phyloP scores from a whole-genome alignment of 202 grass and related monocot genomes.

The Panicum hallii region DNA sequence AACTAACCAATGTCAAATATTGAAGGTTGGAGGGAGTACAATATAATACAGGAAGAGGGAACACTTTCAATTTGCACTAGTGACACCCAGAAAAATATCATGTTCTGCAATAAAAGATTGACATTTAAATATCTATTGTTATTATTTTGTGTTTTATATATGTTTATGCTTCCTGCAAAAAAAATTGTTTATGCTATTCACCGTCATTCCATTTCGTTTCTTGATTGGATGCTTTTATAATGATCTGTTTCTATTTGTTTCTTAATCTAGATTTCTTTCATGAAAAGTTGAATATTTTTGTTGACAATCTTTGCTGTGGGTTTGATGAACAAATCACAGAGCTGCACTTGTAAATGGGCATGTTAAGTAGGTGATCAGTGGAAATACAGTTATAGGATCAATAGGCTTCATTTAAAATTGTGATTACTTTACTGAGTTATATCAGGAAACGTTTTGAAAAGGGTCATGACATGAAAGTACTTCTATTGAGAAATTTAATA shows the following conservation, averaged over 20 bases:
- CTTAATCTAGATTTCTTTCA: background rate
- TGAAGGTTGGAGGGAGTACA: background rate
- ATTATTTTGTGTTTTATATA: background rate
- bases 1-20: too few relatives aligned
- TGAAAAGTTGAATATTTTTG: background rate
- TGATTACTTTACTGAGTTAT: background rate
- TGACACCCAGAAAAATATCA: background rate
- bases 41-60: constrained; percentile 18
- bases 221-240: background rate
- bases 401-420: constrained; percentile 14
- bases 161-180: background rate
- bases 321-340: constrained; percentile 13
- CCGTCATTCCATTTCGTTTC: background rate
- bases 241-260: background rate
- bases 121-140: background rate
- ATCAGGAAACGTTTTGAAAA: background rate
- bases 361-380: background rate
- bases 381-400: background rate
- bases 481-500: background rate
- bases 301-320: constrained; percentile 2
- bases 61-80: background rate
- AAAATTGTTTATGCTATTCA: constrained; percentile 12
- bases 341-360: background rate
- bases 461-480: background rate
- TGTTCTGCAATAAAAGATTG: background rate